phyloP scores from a whole-genome alignment of 2,329 filamentous ascomycete genomes.

The Sporothrix pallida region DNA sequence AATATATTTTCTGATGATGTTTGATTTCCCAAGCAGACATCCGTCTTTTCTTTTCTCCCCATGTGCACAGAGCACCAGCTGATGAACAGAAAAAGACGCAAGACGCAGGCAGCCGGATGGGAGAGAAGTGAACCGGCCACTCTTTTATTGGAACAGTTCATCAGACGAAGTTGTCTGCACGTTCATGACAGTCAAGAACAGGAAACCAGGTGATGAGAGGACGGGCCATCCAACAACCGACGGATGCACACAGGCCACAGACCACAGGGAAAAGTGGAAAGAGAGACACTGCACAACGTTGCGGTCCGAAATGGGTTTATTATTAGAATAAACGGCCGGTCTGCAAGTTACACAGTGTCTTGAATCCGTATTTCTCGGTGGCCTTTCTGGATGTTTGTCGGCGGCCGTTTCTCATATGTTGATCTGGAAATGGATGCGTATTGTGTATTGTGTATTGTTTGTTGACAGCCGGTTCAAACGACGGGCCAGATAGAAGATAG shows the following conservation, averaged over 20 bases:
- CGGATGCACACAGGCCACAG: not conserved
- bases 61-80: slow-evolving; percentile 13
- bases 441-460: not conserved
- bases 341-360: slow-evolving; percentile 15
- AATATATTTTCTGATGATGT: not conserved
- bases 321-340: slow-evolving; percentile 18
- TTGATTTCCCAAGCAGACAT: not conserved
- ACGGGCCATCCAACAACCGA: not conserved
- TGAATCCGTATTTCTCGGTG: not conserved
- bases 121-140: not conserved
- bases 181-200: not conserved
- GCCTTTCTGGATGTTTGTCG: no score
- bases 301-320: slow-evolving; percentile 22
- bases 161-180: not conserved
- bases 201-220: not conserved
- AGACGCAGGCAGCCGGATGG: not conserved
- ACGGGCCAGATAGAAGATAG: slow-evolving; percentile 7
- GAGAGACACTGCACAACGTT: slow-evolving; percentile 16
- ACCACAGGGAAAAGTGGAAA: not conserved
- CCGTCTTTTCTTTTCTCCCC: not conserved
- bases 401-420: not conserved
- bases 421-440: not conserved
- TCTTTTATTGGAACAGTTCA: not conserved
- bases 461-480: slow-evolving; percentile 4
- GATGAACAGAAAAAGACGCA: not conserved